Base-by-base conservation (phyloP, 2,329 filamentous ascomycete genomes). In the Trichophaea hybrida region DNA sequence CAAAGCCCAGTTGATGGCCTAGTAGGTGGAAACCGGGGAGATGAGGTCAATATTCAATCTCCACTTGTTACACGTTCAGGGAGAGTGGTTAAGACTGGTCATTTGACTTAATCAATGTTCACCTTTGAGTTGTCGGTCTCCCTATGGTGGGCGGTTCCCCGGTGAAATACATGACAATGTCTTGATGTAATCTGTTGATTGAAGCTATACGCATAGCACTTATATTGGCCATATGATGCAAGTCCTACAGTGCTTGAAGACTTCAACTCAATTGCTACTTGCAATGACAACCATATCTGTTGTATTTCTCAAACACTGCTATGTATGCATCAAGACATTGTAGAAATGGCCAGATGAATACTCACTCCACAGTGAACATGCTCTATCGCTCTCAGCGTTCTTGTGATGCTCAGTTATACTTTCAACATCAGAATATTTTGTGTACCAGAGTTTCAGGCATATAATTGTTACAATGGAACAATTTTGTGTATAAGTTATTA, bases 181-280 rank as follows among this genome's bases (percentile, higher is more conserved):
- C 12, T 54, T 53, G 38, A 43, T 51, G 2, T 57, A 13, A 2
- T 34, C 13, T 31, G 1, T 35, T 6, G 61, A 54, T 2, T 50
- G 58, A 5, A 62, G 6, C 12, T 58, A 60, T 12, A 60, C 31
- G 31, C 48, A 54, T 2, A 60, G n/a, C 31, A 52, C 43, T 12
- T 59, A 10, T 2, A 59, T n/a, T 1, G 61, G 61, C 44, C 40
- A 60, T 6, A 54, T 57, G 38, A 12, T 56, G 52, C 60, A 60
- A 15, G 13, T 12, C 6, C 15, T 15, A n/a, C 57, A 33, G 17
- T 24, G 24, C 17, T 49, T 55, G 35, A 62, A 53, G 12, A 62
- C 57, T 12, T 46, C 49, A 4, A 63, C 58, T 2, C 55, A 58
- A 44, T 63, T 55, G 4, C 58, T 58, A 17, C 46, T 49, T 1